These are phyloP conservation scores for Rhizopus delemar DNA, from an alignment of 371 early-diverging fungal species.

Conservation along the genomic window DNA sequence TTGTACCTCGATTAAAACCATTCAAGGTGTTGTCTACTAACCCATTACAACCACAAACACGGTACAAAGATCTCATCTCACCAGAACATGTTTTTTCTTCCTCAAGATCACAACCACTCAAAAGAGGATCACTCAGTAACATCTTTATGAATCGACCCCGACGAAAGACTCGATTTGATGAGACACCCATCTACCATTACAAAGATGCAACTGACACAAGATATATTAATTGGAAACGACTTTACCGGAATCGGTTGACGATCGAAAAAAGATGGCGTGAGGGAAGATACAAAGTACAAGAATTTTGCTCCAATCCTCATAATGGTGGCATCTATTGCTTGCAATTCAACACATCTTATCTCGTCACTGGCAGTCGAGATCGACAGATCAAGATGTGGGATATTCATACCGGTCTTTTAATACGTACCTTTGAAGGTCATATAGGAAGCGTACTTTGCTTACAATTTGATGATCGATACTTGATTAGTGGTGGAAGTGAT, in stretches of 20 bases:
- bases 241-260: conserved; percentile 61
- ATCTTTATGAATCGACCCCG: conserved; percentile 19
- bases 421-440: conserved; percentile 73
- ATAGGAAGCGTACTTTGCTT: conserved; percentile 83
- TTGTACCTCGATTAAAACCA: too few relatives aligned
- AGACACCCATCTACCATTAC: conserved; percentile 39
- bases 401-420: conserved; percentile 57
- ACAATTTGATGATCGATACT: conserved; percentile 70
- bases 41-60: too few relatives aligned
- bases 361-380: conserved; percentile 87
- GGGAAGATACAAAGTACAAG: conserved; percentile 58
- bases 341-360: conserved; percentile 70
- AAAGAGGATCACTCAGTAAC: conserved; percentile 10
- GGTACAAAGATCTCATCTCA: conserved; percentile 16
- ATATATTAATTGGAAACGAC: conserved; percentile 66
- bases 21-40: too few relatives aligned
- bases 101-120: conserved; percentile 21
- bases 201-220: conserved; percentile 38
- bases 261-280: conserved; percentile 70
- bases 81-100: conserved; percentile 9
- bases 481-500: conserved; percentile 88
- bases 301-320: conserved; percentile 65
- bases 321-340: conserved; percentile 91
- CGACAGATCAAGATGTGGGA: conserved; percentile 84
- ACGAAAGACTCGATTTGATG: conserved; percentile 33